These are phyloP conservation scores for Trifolium pratense DNA, from an alignment of 306 rosid species.

Conservation along the genomic window DNA sequence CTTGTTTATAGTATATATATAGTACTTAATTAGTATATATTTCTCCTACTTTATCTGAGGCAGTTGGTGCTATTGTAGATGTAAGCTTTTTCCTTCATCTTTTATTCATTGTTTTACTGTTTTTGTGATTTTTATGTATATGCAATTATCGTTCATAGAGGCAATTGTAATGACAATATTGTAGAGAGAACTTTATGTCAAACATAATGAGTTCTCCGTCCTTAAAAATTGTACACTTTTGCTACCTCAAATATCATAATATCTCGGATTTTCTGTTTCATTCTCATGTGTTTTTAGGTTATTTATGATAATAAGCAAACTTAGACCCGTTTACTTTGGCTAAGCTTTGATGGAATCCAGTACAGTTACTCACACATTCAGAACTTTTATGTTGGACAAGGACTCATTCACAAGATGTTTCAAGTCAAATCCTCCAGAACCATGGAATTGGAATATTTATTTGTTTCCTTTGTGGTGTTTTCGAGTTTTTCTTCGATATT, in stretches of 20 bases:
- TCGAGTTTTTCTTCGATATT: slow-evolving; percentile 83
- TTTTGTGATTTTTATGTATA: slow-evolving; percentile 24
- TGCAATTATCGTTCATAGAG: slow-evolving; percentile 5
- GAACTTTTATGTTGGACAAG: slow-evolving; percentile 49
- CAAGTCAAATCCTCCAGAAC: too few species aligned
- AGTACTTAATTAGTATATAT: too few species aligned
- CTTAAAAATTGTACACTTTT: slow-evolving; percentile 21
- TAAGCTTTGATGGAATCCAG: slow-evolving; percentile 30
- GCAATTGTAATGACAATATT: slow-evolving; percentile 23
- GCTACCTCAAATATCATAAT: slow-evolving; percentile 1
- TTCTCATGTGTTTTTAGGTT: slow-evolving; percentile 13
- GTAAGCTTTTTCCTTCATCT: slow-evolving; percentile 47
- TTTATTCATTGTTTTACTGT: background rate
- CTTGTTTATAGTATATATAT: too few species aligned
- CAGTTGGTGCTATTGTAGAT: slow-evolving; percentile 96
- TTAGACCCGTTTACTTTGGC: background rate
- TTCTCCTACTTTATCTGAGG: slow-evolving; percentile 84
- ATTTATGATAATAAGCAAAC: slow-evolving; percentile 1
- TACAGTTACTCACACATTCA: slow-evolving; percentile 38
- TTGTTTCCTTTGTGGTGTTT: slow-evolving; percentile 96
- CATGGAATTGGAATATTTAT: slow-evolving; percentile 95
- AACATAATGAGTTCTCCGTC: slow-evolving; percentile 8
- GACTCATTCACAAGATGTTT: slow-evolving; percentile 92
- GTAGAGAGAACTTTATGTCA: slow-evolving; percentile 8
- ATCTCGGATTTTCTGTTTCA: slow-evolving; percentile 5